phyloP scores from a whole-genome alignment of 306 rosid genomes.

The Gynostemma pentaphyllum region DNA sequence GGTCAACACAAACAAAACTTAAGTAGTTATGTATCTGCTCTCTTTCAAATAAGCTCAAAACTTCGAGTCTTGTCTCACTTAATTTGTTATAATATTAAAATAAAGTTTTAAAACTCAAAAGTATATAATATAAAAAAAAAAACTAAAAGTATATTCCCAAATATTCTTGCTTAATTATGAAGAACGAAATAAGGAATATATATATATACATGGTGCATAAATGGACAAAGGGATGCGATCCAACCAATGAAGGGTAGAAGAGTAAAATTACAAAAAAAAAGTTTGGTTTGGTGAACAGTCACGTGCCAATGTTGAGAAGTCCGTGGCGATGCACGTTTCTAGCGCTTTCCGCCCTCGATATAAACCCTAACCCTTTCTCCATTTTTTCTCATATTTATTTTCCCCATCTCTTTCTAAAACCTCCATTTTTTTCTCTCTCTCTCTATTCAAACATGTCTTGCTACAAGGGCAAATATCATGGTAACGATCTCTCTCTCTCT shows the following conservation, averaged over 20 bases:
- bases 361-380: constrained; percentile 1
- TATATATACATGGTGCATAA: too few relatives aligned
- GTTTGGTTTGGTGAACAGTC: not conserved
- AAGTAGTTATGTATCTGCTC: too few relatives aligned
- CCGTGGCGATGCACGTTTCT: constrained; percentile 7
- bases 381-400: not conserved
- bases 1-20: too few relatives aligned
- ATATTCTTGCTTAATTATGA: too few relatives aligned
- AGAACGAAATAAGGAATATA: too few relatives aligned
- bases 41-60: too few relatives aligned
- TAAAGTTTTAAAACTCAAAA: too few relatives aligned
- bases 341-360: not conserved
- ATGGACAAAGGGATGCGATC: not conserved
- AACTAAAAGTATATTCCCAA: too few relatives aligned
- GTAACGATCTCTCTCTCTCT: not conserved
- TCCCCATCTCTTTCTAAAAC: not conserved
- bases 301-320: constrained; percentile 8
- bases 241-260: not conserved
- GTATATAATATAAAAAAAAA: too few relatives aligned
- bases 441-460: not conserved
- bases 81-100: too few relatives aligned
- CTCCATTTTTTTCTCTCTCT: not conserved
- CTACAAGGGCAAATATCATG: constrained; percentile 7
- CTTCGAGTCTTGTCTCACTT: too few relatives aligned
- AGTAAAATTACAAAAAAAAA: not conserved